phyloP scores from a whole-genome alignment of 208 protist genomes.

The Wallacemonas sp. region DNA sequence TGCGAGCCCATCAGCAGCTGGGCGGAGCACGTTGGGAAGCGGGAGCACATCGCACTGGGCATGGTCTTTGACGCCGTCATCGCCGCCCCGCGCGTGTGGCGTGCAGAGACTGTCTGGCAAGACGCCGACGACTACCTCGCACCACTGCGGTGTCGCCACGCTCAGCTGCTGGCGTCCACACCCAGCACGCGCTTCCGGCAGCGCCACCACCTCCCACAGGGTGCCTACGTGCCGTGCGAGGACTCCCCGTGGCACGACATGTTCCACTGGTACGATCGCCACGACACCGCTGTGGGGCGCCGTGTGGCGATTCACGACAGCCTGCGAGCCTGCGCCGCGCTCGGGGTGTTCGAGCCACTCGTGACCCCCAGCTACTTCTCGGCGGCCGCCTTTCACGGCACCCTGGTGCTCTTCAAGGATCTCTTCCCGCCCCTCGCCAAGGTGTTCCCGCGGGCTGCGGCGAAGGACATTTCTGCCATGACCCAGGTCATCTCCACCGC shows the following conservation, averaged over 20 bases:
- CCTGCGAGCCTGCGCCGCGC: conserved; percentile 23
- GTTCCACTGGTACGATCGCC: conserved; percentile 33
- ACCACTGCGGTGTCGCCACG: too few relatives aligned
- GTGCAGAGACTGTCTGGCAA: conserved; percentile 32
- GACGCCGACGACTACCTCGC: conserved; percentile 32
- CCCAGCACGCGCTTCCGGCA: conserved; percentile 28
- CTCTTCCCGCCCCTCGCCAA: conserved; percentile 47
- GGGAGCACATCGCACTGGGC: conserved; percentile 80
- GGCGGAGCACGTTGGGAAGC: conserved; percentile 75
- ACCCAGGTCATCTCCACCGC: conserved; percentile 47
- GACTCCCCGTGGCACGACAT: conserved; percentile 30
- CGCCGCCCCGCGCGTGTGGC: conserved; percentile 36
- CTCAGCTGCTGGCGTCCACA: too few relatives aligned
- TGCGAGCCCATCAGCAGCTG: conserved; percentile 69
- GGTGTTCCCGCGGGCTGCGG: conserved; percentile 69
- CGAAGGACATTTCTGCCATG: conserved; percentile 61
- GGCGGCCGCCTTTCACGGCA: conserved; percentile 35
- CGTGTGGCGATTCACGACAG: conserved; percentile 36
- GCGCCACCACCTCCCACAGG: conserved; percentile 17
- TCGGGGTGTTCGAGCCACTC: conserved; percentile 40
- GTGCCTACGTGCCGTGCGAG: conserved; percentile 19
- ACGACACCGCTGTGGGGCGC: conserved; percentile 15
- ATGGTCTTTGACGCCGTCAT: conserved; percentile 63
- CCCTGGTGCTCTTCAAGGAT: conserved; percentile 62
- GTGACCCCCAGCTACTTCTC: conserved; percentile 23